Evolutionary conservation across 2,329 filamentous ascomycete genomes (phyloP), one percentile per base, ranked within the genome.

Genomic region (Fusarium nisikadoi): DNA sequence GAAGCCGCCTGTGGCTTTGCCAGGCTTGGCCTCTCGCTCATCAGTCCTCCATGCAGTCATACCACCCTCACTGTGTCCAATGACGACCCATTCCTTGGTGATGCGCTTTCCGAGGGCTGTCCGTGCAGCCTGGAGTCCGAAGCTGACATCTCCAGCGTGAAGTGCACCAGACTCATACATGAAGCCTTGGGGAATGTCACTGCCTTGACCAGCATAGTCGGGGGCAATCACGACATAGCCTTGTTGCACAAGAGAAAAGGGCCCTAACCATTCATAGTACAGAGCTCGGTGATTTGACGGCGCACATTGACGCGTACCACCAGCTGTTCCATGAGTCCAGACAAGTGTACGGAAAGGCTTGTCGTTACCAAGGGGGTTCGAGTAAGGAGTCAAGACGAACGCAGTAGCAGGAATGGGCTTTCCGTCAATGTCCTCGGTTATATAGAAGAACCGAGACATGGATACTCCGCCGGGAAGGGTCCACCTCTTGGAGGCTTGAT

Each of bases 301-400:
- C 5, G 66, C 66, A 9, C 66, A 69, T 17, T 68, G 55, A 10
- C 65, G 62, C 6, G 58, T 69, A 4, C 14, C 46, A 5, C 65
- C 66, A 5, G 66, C 66, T 3, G 66, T 69, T 41, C 66, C 66
- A 7, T 69, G 66, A 8, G 65, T 58, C 65, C 66, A 69, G 3
- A 69, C 65, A 5, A 69, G 6, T 8, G 66, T 69, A 1, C 66
- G 59, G 31, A 69, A 64, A 6, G 66, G 66, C 6, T 69, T 69
- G 3, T 69, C 45, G 3, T 52, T 27, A 4, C 65, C 66, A 3
- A 69, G 65, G 3, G 66, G 66, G 20, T 69, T 69, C 0, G 52
- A 47, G 13, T 69, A 69, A 9, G 66, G 66, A 2, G 39, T 58
- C 11, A 69, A 25, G 1, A 57, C 65, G 9, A 69, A 69, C 0